Evolutionary conservation across 2,329 filamentous ascomycete species (phyloP).

Genomic region (Fusarium sp.): DNA sequence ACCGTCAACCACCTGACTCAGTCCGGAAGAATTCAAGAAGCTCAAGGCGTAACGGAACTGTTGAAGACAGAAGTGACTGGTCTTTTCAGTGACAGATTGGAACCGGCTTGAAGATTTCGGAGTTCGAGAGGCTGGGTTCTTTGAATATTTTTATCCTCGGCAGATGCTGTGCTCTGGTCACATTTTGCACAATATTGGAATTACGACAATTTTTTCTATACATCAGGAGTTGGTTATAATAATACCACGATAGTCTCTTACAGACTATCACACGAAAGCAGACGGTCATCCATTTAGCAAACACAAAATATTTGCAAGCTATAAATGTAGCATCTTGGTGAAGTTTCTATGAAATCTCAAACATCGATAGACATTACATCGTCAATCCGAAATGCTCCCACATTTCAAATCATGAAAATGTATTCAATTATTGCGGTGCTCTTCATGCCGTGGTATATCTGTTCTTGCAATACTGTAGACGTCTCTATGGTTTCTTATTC

Average conservation of each 20-base stretch:
- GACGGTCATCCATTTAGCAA: slow-evolving; percentile 9
- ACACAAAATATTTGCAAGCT: neutral
- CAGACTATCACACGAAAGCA: slow-evolving; percentile 2
- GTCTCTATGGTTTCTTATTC: slow-evolving; percentile 37
- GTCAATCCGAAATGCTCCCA: too few species aligned
- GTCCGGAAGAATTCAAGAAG: slow-evolving; percentile 53
- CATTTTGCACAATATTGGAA: slow-evolving; percentile 19
- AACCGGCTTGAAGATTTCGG: slow-evolving; percentile 31
- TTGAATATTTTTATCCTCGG: neutral
- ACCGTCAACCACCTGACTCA: slow-evolving; percentile 57
- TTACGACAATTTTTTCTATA: slow-evolving; percentile 6
- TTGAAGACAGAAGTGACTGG: slow-evolving; percentile 50
- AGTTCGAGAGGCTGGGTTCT: neutral
- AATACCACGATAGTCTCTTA: slow-evolving; percentile 25
- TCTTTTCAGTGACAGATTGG: slow-evolving; percentile 41
- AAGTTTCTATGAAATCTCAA: too few species aligned
- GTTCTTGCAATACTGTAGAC: slow-evolving; percentile 17
- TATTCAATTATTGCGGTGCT: slow-evolving; percentile 17
- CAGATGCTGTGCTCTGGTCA: neutral
- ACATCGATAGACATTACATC: too few species aligned
- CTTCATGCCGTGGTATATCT: slow-evolving; percentile 38
- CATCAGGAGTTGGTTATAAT: slow-evolving; percentile 13
- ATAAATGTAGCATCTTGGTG: neutral
- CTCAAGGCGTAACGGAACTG: slow-evolving; percentile 52
- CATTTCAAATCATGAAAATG: slow-evolving; percentile 9